Evolutionary conservation across 202 grass and related monocot genomes (phyloP), one percentile per base, ranked within the genome.

Genomic region (Tripidium arundinaceum): DNA sequence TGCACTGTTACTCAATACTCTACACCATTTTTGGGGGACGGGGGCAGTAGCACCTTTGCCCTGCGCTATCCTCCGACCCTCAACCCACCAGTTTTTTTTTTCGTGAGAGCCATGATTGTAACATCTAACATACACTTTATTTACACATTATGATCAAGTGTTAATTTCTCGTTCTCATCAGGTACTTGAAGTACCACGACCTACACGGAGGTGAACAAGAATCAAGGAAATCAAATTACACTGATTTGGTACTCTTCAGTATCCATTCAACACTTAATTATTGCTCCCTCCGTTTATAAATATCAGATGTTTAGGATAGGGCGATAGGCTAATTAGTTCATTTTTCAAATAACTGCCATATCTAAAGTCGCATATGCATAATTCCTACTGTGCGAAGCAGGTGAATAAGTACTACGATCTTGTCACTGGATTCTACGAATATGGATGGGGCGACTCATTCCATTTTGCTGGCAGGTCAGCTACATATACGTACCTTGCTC

Each of bases 181-280:
- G 74, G 14, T 76, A 76, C 4, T 15, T 31, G 15, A 76, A 76
- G 6, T 76, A 76, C 13, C 74, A 76, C 9, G 57, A 76, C 21
- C 18, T 25, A 11, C 9, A 58, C 10, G 54, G 54, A 58, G 54
- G 54, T 11, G 21, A 58, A 8, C 21, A 58, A 58, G 54, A 58
- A 25, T 58, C 54, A 1, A 58, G 54, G 21, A 58, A 58, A 5
- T 58, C 54, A 24, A 58, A 58, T 58, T 58, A 58, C 7, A 8
- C 54, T 24, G 54, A 58, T 25, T 12, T 58, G 54, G 54, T 58
- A 58, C 1, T 4, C n/a, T 57, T 57, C 8, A 1, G 8, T 57
- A 22, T 57, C 52, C n/a, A 22, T 57, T 10, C 52, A 57, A 11
- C n/a, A 57, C n/a, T 38, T 38, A 33, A 33, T 33, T 33, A 33